phyloP scores from a whole-genome alignment of 331 rosid genomes.

The Prunus yedoensis region DNA sequence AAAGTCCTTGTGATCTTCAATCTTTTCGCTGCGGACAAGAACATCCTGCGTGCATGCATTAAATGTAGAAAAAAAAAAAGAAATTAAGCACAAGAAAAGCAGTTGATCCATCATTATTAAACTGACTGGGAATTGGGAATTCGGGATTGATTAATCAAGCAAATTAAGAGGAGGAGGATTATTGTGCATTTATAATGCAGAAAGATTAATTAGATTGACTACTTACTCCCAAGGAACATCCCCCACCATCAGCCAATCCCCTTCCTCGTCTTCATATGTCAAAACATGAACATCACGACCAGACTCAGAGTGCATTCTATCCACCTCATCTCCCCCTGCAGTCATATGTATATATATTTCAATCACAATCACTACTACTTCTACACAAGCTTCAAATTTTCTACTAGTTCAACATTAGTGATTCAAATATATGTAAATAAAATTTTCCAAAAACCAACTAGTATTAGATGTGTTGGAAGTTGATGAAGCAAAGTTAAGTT shows the following conservation, averaged over 20 bases:
- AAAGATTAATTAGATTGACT: slow-evolving; percentile 21
- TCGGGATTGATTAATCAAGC: background rate
- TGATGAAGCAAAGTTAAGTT: too few relatives aligned
- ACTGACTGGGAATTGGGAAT: background rate
- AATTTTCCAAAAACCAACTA: too few relatives aligned
- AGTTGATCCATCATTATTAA: background rate
- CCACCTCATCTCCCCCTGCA: slow-evolving; percentile 72
- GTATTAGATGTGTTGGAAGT: too few relatives aligned
- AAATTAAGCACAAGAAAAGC: background rate
- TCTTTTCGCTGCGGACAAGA: slow-evolving; percentile 62
- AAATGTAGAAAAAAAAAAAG: background rate
- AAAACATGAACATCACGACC: slow-evolving; percentile 53
- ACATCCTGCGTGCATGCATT: slow-evolving; percentile 43
- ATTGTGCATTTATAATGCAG: background rate
- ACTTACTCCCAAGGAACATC: slow-evolving; percentile 88
- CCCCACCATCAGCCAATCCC: slow-evolving; percentile 75
- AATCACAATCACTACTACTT: background rate
- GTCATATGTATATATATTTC: background rate
- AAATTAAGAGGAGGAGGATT: background rate
- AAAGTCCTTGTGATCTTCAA: slow-evolving; percentile 68
- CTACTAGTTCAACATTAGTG: too few relatives aligned
- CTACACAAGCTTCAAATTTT: too few relatives aligned
- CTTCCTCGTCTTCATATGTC: slow-evolving; percentile 86
- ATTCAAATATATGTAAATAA: too few relatives aligned
- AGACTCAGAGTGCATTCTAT: slow-evolving; percentile 37